Percentiles rank a stretch among this genome's conserved stretches.
phyloP scores from a whole-genome alignment of 371 early-diverging fungal species.

The Blakeslea trispora region DNA sequence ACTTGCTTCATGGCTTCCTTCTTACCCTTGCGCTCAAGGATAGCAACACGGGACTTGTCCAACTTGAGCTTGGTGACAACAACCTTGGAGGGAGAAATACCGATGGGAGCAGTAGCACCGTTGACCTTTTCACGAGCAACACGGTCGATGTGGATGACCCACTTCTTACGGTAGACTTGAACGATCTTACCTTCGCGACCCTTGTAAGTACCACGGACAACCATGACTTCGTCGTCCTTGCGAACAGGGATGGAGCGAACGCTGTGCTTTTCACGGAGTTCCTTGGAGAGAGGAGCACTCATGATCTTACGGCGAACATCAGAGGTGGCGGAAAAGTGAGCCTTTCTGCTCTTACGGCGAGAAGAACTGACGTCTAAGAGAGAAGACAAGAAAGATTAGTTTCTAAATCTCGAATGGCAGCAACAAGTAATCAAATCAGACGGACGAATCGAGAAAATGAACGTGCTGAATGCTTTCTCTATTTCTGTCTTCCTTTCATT shows the following conservation, averaged over 20 bases:
- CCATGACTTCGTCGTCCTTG: constrained; percentile 95
- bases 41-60: constrained; percentile 92
- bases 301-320: constrained; percentile 94
- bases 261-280: constrained; percentile 95
- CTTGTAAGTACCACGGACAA: constrained; percentile 95
- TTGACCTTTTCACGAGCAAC: constrained; percentile 96
- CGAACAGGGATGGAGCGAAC: constrained; percentile 95
- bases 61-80: constrained; percentile 93
- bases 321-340: constrained; percentile 98
- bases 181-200: constrained; percentile 97
- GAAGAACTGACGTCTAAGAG: constrained; percentile 88
- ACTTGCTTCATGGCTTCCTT: constrained; percentile 52
- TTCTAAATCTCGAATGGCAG: background rate
- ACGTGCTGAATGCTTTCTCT: background rate
- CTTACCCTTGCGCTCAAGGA: constrained; percentile 81
- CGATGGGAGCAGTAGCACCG: constrained; percentile 90
- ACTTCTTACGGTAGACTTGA: constrained; percentile 97
- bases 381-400: background rate
- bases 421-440: background rate
- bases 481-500: too few species aligned
- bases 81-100: constrained; percentile 98
- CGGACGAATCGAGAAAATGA: background rate
- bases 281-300: constrained; percentile 97
- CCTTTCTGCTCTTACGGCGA: constrained; percentile 96
- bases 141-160: constrained; percentile 97